Conservation (phyloP, 768 basidiomycete genomes). For the Mycena rebaudengoi region DNA sequence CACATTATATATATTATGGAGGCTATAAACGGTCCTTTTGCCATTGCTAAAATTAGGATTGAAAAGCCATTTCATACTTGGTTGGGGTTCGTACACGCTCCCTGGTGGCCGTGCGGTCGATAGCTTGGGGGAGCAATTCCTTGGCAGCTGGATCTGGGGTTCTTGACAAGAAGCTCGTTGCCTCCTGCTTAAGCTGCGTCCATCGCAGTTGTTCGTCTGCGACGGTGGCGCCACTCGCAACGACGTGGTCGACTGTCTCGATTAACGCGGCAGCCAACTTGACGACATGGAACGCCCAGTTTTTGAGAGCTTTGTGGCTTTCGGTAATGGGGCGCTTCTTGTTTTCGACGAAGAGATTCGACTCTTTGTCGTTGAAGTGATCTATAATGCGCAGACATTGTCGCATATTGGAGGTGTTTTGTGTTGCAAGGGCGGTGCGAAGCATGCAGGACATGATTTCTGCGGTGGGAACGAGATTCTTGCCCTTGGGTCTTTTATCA, state of each 20-base stretch:
- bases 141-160: constrained; percentile 2
- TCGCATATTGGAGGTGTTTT: constrained; percentile 58
- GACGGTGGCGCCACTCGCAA: constrained; percentile 14
- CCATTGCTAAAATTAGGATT: not conserved
- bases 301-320: constrained; percentile 43
- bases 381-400: constrained; percentile 69
- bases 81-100: constrained; percentile 7
- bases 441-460: constrained; percentile 66
- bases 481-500: constrained; percentile 52
- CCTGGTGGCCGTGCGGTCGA: not conserved
- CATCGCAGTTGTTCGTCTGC: constrained; percentile 23
- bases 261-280: constrained; percentile 59
- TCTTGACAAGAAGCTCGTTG: constrained; percentile 9
- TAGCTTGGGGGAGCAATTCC: constrained; percentile 16
- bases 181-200: constrained; percentile 23
- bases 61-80: constrained; percentile 18
- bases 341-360: constrained; percentile 37
- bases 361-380: constrained; percentile 49
- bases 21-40: too few species aligned
- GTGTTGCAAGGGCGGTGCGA: constrained; percentile 63
- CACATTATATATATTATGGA: too few species aligned
- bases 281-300: constrained; percentile 49
- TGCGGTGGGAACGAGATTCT: constrained; percentile 55
- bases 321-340: constrained; percentile 29
- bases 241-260: constrained; percentile 48